These are phyloP conservation scores for Pichia cabralensis DNA, from an alignment of 805 yeast genomes.

Conservation along the genomic window DNA sequence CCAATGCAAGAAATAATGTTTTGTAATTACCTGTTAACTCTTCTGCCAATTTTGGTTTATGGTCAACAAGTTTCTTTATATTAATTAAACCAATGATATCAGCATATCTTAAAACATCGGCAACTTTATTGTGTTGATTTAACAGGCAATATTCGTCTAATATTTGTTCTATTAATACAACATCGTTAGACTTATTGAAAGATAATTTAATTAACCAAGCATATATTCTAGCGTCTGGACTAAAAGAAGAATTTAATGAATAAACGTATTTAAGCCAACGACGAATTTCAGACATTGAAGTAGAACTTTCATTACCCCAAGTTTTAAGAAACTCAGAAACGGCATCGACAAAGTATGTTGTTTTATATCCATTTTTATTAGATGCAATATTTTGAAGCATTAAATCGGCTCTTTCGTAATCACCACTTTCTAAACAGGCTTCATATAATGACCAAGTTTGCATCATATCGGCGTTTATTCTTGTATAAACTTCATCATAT, in stretches of 20 bases:
- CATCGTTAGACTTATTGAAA: slow-evolving; percentile 16
- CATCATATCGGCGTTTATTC: slow-evolving; percentile 16
- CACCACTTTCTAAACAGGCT: slow-evolving; percentile 60
- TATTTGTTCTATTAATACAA: slow-evolving; percentile 10
- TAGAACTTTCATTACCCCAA: slow-evolving; percentile 24
- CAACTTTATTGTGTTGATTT: slow-evolving; percentile 17
- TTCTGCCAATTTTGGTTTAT: slow-evolving; percentile 15
- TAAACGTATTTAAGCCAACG: slow-evolving; percentile 19
- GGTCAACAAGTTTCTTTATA: slow-evolving; percentile 28
- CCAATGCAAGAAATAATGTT: slow-evolving; percentile 15
- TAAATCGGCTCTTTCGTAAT: slow-evolving; percentile 59
- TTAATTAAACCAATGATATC: slow-evolving; percentile 39
- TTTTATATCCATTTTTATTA: slow-evolving; percentile 10
- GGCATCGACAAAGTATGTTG: slow-evolving; percentile 48
- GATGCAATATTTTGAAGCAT: slow-evolving; percentile 50
- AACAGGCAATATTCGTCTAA: slow-evolving; percentile 10
- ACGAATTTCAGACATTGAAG: slow-evolving; percentile 14
- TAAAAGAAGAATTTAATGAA: slow-evolving; percentile 12
- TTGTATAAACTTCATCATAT: slow-evolving; percentile 21
- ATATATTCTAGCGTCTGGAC: slow-evolving; percentile 19
- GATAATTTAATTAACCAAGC: slow-evolving; percentile 23
- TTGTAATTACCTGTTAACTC: slow-evolving; percentile 20
- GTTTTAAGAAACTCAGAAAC: slow-evolving; percentile 50
- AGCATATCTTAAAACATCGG: slow-evolving; percentile 31
- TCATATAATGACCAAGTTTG: slow-evolving; percentile 61